Evolutionary conservation across 2,329 filamentous ascomycete species (phyloP).

Genomic region (Cadophora sp.): DNA sequence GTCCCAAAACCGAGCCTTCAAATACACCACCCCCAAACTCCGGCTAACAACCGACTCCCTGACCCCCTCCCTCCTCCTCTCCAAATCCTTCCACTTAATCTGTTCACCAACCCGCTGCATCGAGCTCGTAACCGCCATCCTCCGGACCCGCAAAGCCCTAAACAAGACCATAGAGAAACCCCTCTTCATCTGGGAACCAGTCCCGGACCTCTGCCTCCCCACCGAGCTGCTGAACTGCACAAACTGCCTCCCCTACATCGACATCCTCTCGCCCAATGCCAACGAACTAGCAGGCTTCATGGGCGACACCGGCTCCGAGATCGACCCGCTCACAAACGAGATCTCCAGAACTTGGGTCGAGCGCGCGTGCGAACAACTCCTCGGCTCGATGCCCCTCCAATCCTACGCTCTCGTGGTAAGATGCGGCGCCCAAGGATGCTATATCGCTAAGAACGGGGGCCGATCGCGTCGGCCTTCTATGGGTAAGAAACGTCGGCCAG

Average conservation of each 20-base stretch:
- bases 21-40: slow-evolving; percentile 85
- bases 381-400: slow-evolving; percentile 68
- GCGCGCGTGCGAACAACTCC: slow-evolving; percentile 66
- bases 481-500: slow-evolving; percentile 35
- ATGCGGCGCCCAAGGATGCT: slow-evolving; percentile 76
- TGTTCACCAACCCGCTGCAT: slow-evolving; percentile 82
- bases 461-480: slow-evolving; percentile 33
- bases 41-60: slow-evolving; percentile 79
- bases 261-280: slow-evolving; percentile 78
- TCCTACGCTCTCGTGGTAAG: slow-evolving; percentile 73
- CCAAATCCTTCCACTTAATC: slow-evolving; percentile 85
- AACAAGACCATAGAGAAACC: slow-evolving; percentile 14
- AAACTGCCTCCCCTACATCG: slow-evolving; percentile 65
- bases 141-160: slow-evolving; percentile 58
- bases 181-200: slow-evolving; percentile 65
- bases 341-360: slow-evolving; percentile 61
- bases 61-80: slow-evolving; percentile 67
- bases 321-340: slow-evolving; percentile 45
- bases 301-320: slow-evolving; percentile 51
- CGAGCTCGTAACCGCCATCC: slow-evolving; percentile 75
- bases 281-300: slow-evolving; percentile 88
- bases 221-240: slow-evolving; percentile 70
- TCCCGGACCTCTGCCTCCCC: slow-evolving; percentile 84
- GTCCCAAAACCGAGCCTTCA: slow-evolving; percentile 76
- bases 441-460: slow-evolving; percentile 55